Evolutionary conservation across 2,329 filamentous ascomycete genomes (phyloP).

Genomic region (Penicillium expansum): DNA sequence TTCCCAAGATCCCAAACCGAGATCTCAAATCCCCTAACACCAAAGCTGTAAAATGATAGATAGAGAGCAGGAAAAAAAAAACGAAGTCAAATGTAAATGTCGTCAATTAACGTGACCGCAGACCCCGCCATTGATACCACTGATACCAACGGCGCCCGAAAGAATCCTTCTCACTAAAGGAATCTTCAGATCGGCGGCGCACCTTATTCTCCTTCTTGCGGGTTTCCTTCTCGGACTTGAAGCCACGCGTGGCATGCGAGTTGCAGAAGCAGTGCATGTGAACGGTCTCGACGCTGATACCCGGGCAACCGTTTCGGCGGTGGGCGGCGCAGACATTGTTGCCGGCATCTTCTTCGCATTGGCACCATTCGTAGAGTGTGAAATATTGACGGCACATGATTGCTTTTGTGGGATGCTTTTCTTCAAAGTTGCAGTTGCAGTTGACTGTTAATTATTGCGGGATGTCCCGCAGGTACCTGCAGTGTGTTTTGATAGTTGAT

Average conservation of each 20-base stretch:
- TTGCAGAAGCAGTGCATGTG: constrained; percentile 43
- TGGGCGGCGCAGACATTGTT: constrained; percentile 30
- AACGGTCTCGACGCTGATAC: constrained; percentile 35
- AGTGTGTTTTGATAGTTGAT: not conserved
- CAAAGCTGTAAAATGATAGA: constrained; percentile 15
- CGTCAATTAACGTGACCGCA: constrained; percentile 22
- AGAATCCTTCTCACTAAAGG: constrained; percentile 27
- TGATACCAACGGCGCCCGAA: constrained; percentile 24
- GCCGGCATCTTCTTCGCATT: constrained; percentile 38
- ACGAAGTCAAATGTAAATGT: not conserved
- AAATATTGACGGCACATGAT: constrained; percentile 39
- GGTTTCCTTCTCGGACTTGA: constrained; percentile 33
- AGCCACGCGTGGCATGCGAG: constrained; percentile 33
- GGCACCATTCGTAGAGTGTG: constrained; percentile 40
- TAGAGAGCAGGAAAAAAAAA: not conserved
- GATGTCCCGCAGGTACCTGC: not conserved
- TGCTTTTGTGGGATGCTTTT: not conserved
- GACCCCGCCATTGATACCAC: constrained; percentile 32
- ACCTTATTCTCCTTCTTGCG: constrained; percentile 25
- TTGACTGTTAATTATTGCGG: not conserved
- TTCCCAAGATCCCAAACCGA: not conserved
- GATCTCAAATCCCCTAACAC: constrained; percentile 14
- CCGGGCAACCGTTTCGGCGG: constrained; percentile 30
- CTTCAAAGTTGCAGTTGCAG: not conserved
- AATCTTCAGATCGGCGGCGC: constrained; percentile 22